phyloP scores from a whole-genome alignment of 2,329 filamentous ascomycete species.

The Colletotrichum tamarilloi region DNA sequence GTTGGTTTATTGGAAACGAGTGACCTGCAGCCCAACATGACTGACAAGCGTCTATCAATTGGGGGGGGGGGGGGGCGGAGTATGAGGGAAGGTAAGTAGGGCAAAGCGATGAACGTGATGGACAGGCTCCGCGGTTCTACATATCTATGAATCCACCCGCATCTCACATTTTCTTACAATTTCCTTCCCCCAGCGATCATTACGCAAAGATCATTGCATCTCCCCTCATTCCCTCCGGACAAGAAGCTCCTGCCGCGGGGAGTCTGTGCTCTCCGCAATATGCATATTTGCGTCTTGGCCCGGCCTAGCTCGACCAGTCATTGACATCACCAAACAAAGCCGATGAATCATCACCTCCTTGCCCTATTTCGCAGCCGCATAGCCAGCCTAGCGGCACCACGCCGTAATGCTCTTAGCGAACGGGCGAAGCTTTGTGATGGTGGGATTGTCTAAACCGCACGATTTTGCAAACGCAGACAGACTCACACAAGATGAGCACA shows the following conservation, averaged over 20 bases:
- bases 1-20: background rate
- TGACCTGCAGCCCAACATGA: too few species aligned
- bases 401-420: background rate
- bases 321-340: slow-evolving; percentile 28
- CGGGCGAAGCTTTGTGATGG: background rate
- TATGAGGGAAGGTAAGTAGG: too few species aligned
- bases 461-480: background rate
- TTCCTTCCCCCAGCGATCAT: slow-evolving; percentile 8
- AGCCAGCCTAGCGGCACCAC: background rate
- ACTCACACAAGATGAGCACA: background rate
- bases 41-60: background rate
- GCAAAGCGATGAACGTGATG: too few species aligned
- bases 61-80: too few species aligned
- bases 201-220: background rate
- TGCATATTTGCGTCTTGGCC: background rate
- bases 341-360: slow-evolving; percentile 30
- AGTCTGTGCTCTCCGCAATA: slow-evolving; percentile 19
- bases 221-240: background rate
- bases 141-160: background rate
- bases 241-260: background rate
- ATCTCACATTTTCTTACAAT: background rate
- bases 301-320: background rate
- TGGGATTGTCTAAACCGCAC: background rate
- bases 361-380: background rate
- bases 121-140: background rate